Base-by-base conservation (phyloP, 1,284 basidiomycete species). In the Chondrostereum purpureum region DNA sequence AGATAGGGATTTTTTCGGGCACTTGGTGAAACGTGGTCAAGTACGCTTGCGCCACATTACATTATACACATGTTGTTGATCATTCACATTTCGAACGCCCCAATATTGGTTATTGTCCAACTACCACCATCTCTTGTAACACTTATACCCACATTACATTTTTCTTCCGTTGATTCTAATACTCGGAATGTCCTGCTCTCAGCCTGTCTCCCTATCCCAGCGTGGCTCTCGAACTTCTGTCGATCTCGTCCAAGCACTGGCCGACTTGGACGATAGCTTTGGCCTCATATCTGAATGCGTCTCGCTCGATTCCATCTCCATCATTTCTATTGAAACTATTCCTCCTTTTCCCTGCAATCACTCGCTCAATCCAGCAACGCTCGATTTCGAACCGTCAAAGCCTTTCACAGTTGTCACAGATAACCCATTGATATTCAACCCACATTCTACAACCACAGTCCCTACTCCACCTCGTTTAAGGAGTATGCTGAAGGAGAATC, bases 381-480 rank as follows among this genome's bases (percentile, higher is more conserved):
- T 31, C 27, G 27, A 31, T 8, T 39, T 36, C 33, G 47, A 31
- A 21, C 50, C 22, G 16, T 39, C 43, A 18, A 18, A 16, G 14
- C 4, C 20, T n/a, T 38, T 42, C 14, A 49, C 27, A 42, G 41
- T 14, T 6, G n/a, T 43, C 22, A 13, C 17, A 11, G 20, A 31
- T 16, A 16, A 43, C 18, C 14, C 12, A 16, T 27, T 17, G 8
- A n/a, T n/a, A n/a, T n/a, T n/a, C n/a, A 39, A 23, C 38, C n/a
- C 21, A 23, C 41, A 35, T 5, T 58, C 60, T 19, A 54, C 59
- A 3, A 56, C 71, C 40, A 69, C 73, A n/a, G 59, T 63, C 20
- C 78, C 78, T 6, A 80, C 77, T 0, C 55, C 63, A n/a, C 75
- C 74, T 22, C 70, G 78, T 34, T 64, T 81, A 50, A 67, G 62